A percentile compares a stretch with the other conserved stretches of the same genome.
These are phyloP conservation scores for Pseudoscleropodium purum DNA, from an alignment of 225 moss, liverwort and hornwort genomes.

Conservation along the genomic window DNA sequence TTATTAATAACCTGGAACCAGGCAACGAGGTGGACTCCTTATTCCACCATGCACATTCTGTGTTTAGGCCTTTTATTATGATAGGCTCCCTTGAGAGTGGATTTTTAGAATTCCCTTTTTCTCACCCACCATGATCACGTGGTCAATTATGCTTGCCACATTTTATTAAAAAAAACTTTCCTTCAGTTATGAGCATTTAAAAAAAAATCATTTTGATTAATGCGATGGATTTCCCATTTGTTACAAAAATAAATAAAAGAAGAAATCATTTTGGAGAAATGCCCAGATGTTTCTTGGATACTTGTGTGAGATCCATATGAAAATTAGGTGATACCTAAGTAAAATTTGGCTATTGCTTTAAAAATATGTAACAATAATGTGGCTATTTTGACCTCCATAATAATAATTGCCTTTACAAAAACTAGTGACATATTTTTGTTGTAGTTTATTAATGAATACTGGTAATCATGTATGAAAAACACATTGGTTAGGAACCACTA, in stretches of 20 bases:
- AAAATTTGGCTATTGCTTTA: not conserved
- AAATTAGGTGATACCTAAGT: not conserved
- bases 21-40: not conserved
- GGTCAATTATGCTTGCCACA: not conserved
- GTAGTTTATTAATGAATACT: accelerated
- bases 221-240: no score
- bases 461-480: not conserved
- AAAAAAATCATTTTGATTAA: no score
- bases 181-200: not conserved
- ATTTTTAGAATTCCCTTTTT: not conserved
- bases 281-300: not conserved
- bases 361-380: not conserved
- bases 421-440: not conserved
- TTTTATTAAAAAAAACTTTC: not conserved
- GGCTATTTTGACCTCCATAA: not conserved
- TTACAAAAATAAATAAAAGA: no score
- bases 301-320: not conserved
- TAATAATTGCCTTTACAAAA: no score
- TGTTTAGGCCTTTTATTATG: not conserved
- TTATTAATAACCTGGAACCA: not conserved
- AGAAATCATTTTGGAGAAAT: not conserved
- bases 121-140: not conserved
- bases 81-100: no score
- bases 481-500: not conserved
- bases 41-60: not conserved